A percentile compares a stretch with the other conserved stretches of the same genome.
phyloP scores from a whole-genome alignment of 495 filamentous ascomycete species.

The Daldinia childiae region DNA sequence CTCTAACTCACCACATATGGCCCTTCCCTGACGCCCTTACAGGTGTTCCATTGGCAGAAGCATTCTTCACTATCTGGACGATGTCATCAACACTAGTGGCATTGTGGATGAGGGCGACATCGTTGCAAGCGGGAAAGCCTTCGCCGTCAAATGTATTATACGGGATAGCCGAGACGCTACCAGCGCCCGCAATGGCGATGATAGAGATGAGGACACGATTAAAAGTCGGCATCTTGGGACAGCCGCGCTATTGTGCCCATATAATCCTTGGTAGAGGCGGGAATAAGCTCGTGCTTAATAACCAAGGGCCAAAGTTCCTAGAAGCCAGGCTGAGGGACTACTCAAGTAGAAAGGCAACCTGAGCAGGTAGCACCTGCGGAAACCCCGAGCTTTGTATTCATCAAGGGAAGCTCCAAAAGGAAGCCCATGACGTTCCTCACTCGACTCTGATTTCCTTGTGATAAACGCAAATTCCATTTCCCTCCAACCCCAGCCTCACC shows the following conservation, averaged over 20 bases:
- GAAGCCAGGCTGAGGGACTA: constrained; percentile 8
- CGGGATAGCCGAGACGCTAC: constrained; percentile 42
- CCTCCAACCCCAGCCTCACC: constrained; percentile 1
- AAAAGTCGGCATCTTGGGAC: constrained; percentile 37
- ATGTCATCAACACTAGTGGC: constrained; percentile 57
- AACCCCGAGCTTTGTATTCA: constrained; percentile 27
- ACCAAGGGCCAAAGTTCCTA: constrained; percentile 9
- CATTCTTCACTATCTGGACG: constrained; percentile 51
- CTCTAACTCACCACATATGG: constrained; percentile 55
- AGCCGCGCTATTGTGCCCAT: constrained; percentile 1
- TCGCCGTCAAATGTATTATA: constrained; percentile 62
- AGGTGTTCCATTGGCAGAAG: constrained; percentile 45
- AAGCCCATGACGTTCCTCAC: constrained; percentile 6
- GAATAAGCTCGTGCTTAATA: constrained; percentile 25
- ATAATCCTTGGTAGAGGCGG: constrained; percentile 12
- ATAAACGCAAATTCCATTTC: constrained; percentile 19
- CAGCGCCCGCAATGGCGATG: constrained; percentile 11
- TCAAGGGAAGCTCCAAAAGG: constrained; percentile 14
- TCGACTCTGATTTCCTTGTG: constrained; percentile 31
- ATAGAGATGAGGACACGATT: constrained; percentile 20
- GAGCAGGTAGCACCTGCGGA: constrained; percentile 14
- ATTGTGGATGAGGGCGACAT: constrained; percentile 54
- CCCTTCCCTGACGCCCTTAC: constrained; percentile 59
- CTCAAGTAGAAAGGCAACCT: background rate
- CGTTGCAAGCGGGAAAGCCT: constrained; percentile 57